Percentiles rank a stretch among this genome's conserved stretches.
phyloP scores from a whole-genome alignment of 1,139 yeast species.

The Blastobotrys persicus region DNA sequence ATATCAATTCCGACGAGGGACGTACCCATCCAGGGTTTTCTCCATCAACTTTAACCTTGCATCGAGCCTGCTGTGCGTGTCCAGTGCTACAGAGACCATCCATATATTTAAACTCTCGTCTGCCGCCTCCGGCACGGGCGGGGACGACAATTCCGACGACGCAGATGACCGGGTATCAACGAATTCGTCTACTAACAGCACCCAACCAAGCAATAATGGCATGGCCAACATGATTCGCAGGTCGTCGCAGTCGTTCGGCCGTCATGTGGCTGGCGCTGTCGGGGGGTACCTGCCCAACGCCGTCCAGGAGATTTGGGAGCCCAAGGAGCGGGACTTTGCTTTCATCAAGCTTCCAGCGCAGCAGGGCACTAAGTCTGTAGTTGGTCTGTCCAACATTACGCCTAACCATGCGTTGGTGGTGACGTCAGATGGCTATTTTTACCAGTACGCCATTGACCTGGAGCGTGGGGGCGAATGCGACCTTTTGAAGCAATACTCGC shows the following conservation, averaged over 20 bases:
- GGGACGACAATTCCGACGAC: slow-evolving; percentile 1
- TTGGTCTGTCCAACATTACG: slow-evolving; percentile 47
- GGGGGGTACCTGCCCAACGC: slow-evolving; percentile 84
- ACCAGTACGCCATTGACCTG: slow-evolving; percentile 81
- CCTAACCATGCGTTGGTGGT: slow-evolving; percentile 68
- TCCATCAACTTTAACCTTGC: slow-evolving; percentile 78
- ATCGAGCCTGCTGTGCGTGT: slow-evolving; percentile 72
- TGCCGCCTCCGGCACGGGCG: neutral
- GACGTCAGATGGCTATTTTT: slow-evolving; percentile 83
- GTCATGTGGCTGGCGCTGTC: slow-evolving; percentile 84
- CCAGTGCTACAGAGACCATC: slow-evolving; percentile 89
- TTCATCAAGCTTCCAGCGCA: slow-evolving; percentile 76
- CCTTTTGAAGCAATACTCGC: slow-evolving; percentile 64
- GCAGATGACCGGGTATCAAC: slow-evolving; percentile 11
- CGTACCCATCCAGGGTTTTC: slow-evolving; percentile 87
- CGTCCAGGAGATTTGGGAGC: slow-evolving; percentile 83
- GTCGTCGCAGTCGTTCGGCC: slow-evolving; percentile 56
- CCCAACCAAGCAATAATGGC: slow-evolving; percentile 11
- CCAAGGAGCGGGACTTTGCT: slow-evolving; percentile 85
- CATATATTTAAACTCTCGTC: slow-evolving; percentile 65
- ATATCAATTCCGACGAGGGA: slow-evolving; percentile 90
- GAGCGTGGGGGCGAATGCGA: slow-evolving; percentile 94
- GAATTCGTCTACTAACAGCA: slow-evolving; percentile 1
- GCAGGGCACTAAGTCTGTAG: slow-evolving; percentile 38
- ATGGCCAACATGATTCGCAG: slow-evolving; percentile 39